Evolutionary conservation across 108 stramenopile species (phyloP), one percentile per base, ranked within the genome.

Genomic region (Nitzschia sp.): DNA sequence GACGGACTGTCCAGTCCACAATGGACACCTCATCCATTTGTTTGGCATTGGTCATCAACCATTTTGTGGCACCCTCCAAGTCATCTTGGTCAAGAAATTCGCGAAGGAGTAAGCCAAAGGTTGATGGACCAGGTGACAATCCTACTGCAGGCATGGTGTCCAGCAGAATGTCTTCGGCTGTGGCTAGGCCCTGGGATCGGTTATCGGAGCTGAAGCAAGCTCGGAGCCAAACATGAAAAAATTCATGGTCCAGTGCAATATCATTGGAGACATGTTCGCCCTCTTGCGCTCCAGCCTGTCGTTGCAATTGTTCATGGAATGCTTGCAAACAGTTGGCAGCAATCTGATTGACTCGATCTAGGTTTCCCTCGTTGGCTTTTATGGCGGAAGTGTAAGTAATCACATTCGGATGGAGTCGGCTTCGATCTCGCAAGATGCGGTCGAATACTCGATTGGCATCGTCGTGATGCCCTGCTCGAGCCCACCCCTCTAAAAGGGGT

Each of bases 201-300:
- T n/a, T 17, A 3, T 40, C 41, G 29, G 29, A 34, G 29, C 29
- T 34, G 9, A 56, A 21, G 20, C 65, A 65, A 11, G 66, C 66
- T 43, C 53, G 51, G 39, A 75, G 59, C 66, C 66, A 75, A 42
- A 63, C 67, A 43, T 75, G 67, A 37, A 73, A 73, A 39, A 73
- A 73, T 29, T 39, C 38, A 29, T 40, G 72, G 41, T 75, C 73
- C 41, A 68, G 52, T 39, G 29, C 12, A 50, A 53, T 46, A 40
- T 56, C 21, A 10, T 41, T 15, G 12, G 12, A n/a, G 10, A 6
- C n/a, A n/a, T 65, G 40, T 2, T 43, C 57, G 34, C 61, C 59
- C 2, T 46, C 61, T 7, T 55, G 3, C 53, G 22, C 53, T 7
- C 25, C 22, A 14, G 14, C 38, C 9, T 50, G 29, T 53, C 24